These are phyloP conservation scores for Ceratorhiza oryzae-sativae DNA, from an alignment of 1,284 basidiomycete species.

Conservation along the genomic window DNA sequence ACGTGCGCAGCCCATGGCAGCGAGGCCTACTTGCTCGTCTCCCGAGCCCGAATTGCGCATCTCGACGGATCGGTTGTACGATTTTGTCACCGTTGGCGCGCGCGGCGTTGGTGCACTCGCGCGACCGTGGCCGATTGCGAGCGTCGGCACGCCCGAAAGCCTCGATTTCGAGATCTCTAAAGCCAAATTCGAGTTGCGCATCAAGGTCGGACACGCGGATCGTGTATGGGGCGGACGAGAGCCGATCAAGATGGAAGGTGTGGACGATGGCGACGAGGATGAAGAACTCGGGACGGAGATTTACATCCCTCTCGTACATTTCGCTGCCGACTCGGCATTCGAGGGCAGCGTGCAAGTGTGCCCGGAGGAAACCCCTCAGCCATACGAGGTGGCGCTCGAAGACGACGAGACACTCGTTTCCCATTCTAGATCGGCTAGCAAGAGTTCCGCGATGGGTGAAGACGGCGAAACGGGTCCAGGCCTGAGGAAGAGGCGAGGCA, in stretches of 20 bases:
- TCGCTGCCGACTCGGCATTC: slow-evolving; percentile 55
- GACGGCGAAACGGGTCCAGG: not conserved
- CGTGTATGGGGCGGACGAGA: slow-evolving; percentile 46
- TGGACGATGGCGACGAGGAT: slow-evolving; percentile 41
- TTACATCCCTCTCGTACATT: slow-evolving; percentile 89
- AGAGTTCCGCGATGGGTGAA: slow-evolving; percentile 4
- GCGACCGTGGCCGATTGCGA: slow-evolving; percentile 78
- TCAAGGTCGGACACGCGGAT: slow-evolving; percentile 67
- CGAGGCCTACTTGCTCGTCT: not conserved
- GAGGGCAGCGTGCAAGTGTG: slow-evolving; percentile 16
- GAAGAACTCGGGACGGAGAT: slow-evolving; percentile 76
- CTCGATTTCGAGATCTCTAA: slow-evolving; percentile 81
- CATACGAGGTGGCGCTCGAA: slow-evolving; percentile 4
- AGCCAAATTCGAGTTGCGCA: slow-evolving; percentile 70
- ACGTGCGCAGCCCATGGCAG: not conserved
- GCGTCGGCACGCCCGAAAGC: slow-evolving; percentile 69
- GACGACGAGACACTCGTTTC: slow-evolving; percentile 43
- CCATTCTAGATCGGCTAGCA: slow-evolving; percentile 15
- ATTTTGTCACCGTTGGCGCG: slow-evolving; percentile 81
- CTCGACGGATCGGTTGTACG: slow-evolving; percentile 54
- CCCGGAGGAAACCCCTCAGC: slow-evolving; percentile 4
- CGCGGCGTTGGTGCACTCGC: slow-evolving; percentile 83
- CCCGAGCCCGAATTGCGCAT: slow-evolving; percentile 21
- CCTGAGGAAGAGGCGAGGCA: slow-evolving; percentile 12
- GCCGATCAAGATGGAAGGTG: slow-evolving; percentile 16